A percentile compares a stretch with the other conserved stretches of the same genome.
These are phyloP conservation scores for Wickerhamomyces pijperi DNA, from an alignment of 805 yeast genomes.

Conservation along the genomic window DNA sequence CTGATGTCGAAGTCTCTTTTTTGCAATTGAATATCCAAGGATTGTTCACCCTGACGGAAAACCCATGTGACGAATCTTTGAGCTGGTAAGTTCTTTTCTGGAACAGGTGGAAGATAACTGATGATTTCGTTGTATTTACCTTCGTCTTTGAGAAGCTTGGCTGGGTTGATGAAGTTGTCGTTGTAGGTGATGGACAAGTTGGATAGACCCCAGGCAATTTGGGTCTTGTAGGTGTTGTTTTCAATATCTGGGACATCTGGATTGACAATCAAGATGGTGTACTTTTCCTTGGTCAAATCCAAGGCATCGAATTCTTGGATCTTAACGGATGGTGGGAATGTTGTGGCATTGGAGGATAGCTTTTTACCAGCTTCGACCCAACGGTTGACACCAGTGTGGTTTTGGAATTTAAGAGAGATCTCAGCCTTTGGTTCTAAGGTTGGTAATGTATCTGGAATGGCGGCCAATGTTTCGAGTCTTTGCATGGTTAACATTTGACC, in stretches of 20 bases:
- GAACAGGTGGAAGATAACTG: constrained; percentile 70
- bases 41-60: constrained; percentile 48
- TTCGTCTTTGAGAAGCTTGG: constrained; percentile 21
- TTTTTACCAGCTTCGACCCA: constrained; percentile 74
- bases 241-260: constrained; percentile 82
- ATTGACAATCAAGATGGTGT: constrained; percentile 74
- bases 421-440: constrained; percentile 75
- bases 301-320: constrained; percentile 58
- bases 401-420: constrained; percentile 66
- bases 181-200: constrained; percentile 52
- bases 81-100: constrained; percentile 76
- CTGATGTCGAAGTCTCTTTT: constrained; percentile 60
- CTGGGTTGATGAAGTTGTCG: constrained; percentile 39
- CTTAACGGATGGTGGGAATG: constrained; percentile 66
- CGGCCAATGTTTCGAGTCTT: constrained; percentile 73
- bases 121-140: constrained; percentile 32
- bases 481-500: constrained; percentile 80
- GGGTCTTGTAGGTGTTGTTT: constrained; percentile 57
- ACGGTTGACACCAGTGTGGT: constrained; percentile 46
- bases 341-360: constrained; percentile 63
- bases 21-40: constrained; percentile 10
- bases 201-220: constrained; percentile 66
- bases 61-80: constrained; percentile 90
- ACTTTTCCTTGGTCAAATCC: constrained; percentile 34
- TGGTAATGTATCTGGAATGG: constrained; percentile 91